These are phyloP conservation scores for Yamadazyma siamensis DNA, from an alignment of 1,139 yeast genomes.

Conservation along the genomic window DNA sequence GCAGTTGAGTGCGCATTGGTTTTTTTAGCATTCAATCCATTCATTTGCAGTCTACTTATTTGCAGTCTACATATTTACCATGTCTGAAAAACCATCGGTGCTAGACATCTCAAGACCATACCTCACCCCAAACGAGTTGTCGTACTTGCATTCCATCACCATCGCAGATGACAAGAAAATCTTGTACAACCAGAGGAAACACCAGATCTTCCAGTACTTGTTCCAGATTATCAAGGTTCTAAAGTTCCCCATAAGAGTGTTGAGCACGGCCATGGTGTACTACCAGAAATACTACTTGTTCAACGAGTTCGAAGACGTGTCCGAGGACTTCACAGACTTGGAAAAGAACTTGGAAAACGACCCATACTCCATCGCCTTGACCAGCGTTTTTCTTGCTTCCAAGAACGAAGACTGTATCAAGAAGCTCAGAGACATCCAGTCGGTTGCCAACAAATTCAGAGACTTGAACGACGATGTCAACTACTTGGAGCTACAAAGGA, in stretches of 20 bases:
- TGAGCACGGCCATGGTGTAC: constrained; percentile 66
- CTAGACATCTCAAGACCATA: constrained; percentile 63
- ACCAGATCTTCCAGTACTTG: constrained; percentile 52
- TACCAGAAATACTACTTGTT: constrained; percentile 70
- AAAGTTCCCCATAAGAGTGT: constrained; percentile 63
- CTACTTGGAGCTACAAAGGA: constrained; percentile 48
- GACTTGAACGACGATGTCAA: constrained; percentile 25
- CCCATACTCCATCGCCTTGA: constrained; percentile 58
- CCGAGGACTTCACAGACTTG: constrained; percentile 17
- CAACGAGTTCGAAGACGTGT: constrained; percentile 49
- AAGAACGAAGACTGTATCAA: constrained; percentile 90
- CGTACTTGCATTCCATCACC: constrained; percentile 48
- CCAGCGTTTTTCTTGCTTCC: constrained; percentile 75
- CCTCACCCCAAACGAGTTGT: constrained; percentile 55
- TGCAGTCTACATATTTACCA: background rate
- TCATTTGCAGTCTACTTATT: too few relatives aligned
- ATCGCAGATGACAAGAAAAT: constrained; percentile 48
- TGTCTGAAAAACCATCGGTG: constrained; percentile 18
- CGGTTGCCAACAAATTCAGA: constrained; percentile 38
- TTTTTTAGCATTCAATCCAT: too few relatives aligned
- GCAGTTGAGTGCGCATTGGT: too few relatives aligned
- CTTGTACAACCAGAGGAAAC: constrained; percentile 49
- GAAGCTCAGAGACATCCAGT: constrained; percentile 61
- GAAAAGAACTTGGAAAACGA: constrained; percentile 30
- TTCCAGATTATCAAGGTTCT: constrained; percentile 51